Conservation (phyloP, 2,329 filamentous ascomycete genomes). For the Neonectria sp. region DNA sequence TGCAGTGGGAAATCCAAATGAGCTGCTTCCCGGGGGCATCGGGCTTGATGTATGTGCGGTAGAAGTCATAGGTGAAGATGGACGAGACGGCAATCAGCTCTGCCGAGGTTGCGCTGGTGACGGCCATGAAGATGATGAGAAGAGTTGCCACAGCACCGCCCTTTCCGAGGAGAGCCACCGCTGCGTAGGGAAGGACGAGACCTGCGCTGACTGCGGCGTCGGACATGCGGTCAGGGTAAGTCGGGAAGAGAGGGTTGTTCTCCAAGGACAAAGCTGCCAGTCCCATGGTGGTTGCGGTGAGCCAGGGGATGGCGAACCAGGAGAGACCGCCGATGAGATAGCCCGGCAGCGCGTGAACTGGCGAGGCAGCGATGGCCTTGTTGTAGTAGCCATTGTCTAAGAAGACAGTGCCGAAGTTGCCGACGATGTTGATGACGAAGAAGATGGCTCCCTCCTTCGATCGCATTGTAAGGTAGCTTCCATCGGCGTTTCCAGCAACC, state of each 20-base stretch:
- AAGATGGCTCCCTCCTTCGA: slow-evolving; percentile 82
- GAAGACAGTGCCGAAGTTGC: slow-evolving; percentile 89
- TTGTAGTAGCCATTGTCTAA: slow-evolving; percentile 93
- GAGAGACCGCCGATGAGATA: slow-evolving; percentile 89
- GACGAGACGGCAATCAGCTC: slow-evolving; percentile 87
- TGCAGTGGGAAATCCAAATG: slow-evolving; percentile 83
- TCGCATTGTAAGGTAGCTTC: slow-evolving; percentile 90
- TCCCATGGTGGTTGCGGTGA: slow-evolving; percentile 91
- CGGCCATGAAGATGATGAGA: slow-evolving; percentile 47
- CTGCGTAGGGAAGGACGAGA: slow-evolving; percentile 87
- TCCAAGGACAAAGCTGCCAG: slow-evolving; percentile 86
- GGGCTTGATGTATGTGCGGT: slow-evolving; percentile 76
- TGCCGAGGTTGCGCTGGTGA: slow-evolving; percentile 66
- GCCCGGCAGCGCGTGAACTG: slow-evolving; percentile 87
- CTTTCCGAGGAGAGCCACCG: slow-evolving; percentile 80
- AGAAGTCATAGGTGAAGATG: slow-evolving; percentile 88
- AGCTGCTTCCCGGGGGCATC: slow-evolving; percentile 80
- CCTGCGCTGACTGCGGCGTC: slow-evolving; percentile 82
- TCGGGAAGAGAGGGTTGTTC: slow-evolving; percentile 52
- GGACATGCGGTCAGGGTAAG: slow-evolving; percentile 62
- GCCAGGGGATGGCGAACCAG: slow-evolving; percentile 95
- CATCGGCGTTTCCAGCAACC: slow-evolving; percentile 83
- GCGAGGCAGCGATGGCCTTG: slow-evolving; percentile 91
- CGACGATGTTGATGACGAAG: slow-evolving; percentile 90
- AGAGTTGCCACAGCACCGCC: slow-evolving; percentile 43